Evolutionary conservation across 495 filamentous ascomycete species (phyloP).

Genomic region (Penicillium pancosmium): DNA sequence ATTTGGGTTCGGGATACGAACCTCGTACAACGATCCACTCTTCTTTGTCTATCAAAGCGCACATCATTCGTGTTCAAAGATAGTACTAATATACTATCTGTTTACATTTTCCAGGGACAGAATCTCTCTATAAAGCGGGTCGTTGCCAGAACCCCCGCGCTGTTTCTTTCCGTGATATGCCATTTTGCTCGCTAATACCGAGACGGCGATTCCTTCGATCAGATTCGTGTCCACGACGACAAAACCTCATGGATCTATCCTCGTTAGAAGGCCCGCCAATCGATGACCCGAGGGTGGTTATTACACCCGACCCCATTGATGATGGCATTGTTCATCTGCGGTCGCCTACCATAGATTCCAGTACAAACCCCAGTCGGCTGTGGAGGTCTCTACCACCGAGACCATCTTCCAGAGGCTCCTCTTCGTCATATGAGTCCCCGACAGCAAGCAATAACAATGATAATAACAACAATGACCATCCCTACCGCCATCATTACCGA

Average conservation of each 20-base stretch:
- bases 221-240: neutral
- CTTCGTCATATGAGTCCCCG: neutral
- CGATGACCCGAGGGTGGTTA: constrained; percentile 18
- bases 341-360: constrained; percentile 15
- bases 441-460: no score
- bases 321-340: constrained; percentile 7
- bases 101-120: no score
- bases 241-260: constrained; percentile 13
- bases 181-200: neutral
- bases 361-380: constrained; percentile 13
- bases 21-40: constrained; percentile 15
- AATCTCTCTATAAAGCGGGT: neutral
- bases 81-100: constrained; percentile 14
- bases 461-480: neutral
- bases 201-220: neutral
- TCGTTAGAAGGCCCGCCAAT: constrained; percentile 19
- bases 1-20: constrained; percentile 20
- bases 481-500: neutral
- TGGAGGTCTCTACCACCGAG: constrained; percentile 23
- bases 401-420: constrained; percentile 16
- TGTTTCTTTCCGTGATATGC: neutral
- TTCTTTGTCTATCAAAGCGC: constrained; percentile 10
- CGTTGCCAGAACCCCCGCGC: neutral
- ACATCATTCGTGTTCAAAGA: constrained; percentile 20
- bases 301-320: constrained; percentile 1